These are phyloP conservation scores for Spraguea lophii DNA, from an alignment of 371 early-diverging fungal genomes.

Conservation along the genomic window DNA sequence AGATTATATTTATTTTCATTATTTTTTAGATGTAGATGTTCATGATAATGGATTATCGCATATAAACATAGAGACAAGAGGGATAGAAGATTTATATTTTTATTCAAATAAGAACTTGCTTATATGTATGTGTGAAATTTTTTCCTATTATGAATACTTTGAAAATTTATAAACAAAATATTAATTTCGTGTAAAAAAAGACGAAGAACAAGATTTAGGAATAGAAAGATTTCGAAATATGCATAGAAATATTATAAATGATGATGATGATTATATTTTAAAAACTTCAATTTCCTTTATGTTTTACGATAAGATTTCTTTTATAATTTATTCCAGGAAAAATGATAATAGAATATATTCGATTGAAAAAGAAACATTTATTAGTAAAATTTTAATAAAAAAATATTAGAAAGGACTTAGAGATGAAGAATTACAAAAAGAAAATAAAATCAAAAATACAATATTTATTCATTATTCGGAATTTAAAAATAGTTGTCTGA, in stretches of 20 bases:
- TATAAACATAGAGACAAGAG: slow-evolving; percentile 20
- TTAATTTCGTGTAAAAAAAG: slow-evolving; percentile 21
- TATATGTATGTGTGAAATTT: too few species aligned
- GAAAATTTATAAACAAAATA: slow-evolving; percentile 19
- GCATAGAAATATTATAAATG: slow-evolving; percentile 19
- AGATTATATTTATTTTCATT: slow-evolving; percentile 31
- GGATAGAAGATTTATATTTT: too few species aligned
- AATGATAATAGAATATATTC: slow-evolving; percentile 45
- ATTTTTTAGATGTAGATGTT: slow-evolving; percentile 40
- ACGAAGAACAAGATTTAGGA: slow-evolving; percentile 10
- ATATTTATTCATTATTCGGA: slow-evolving; percentile 83
- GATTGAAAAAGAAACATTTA: slow-evolving; percentile 58
- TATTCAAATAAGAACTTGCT: neutral
- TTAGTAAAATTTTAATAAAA: slow-evolving; percentile 64
- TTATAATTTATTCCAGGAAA: too few species aligned
- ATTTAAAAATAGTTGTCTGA: slow-evolving; percentile 36
- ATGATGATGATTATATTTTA: slow-evolving; percentile 11
- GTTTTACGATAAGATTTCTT: neutral
- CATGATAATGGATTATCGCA: slow-evolving; percentile 43
- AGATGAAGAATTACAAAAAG: slow-evolving; percentile 58
- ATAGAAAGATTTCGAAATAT: slow-evolving; percentile 16
- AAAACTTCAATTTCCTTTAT: too few species aligned
- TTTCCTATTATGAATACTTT: slow-evolving; percentile 5
- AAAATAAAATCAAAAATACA: slow-evolving; percentile 56
- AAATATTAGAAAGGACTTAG: slow-evolving; percentile 78